A percentile compares a stretch with the other conserved stretches of the same genome.
phyloP scores from a whole-genome alignment of 2,329 filamentous ascomycete genomes.

The Claviceps quebecensis region DNA sequence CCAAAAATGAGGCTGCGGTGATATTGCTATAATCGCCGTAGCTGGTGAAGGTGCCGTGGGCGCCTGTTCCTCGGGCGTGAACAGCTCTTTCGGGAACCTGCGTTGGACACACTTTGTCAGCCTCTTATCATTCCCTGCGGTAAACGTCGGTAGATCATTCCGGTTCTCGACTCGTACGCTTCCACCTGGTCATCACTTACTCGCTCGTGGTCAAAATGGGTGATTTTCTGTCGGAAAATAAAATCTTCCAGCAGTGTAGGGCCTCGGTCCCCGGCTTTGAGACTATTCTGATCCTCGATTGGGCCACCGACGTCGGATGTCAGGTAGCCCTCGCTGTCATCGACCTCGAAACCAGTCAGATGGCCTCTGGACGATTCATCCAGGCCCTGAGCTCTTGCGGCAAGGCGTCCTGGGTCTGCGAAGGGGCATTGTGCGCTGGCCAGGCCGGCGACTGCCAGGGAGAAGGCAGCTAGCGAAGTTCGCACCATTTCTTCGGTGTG shows the following conservation, averaged over 20 bases:
- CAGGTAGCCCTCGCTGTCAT: slow-evolving; percentile 41
- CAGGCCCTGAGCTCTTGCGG: slow-evolving; percentile 12
- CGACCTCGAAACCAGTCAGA: slow-evolving; percentile 25
- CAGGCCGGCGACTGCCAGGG: slow-evolving; percentile 15
- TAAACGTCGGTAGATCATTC: neutral
- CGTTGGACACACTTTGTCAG: neutral
- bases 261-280: slow-evolving; percentile 53
- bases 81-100: slow-evolving; percentile 49
- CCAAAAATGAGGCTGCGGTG: slow-evolving; percentile 52
- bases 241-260: slow-evolving; percentile 59
- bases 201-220: slow-evolving; percentile 56
- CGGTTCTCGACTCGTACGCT: neutral
- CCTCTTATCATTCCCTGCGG: neutral
- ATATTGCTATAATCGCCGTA: slow-evolving; percentile 54
- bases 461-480: slow-evolving; percentile 10
- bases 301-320: slow-evolving; percentile 57
- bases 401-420: slow-evolving; percentile 15
- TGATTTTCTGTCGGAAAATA: slow-evolving; percentile 58
- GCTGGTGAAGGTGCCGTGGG: slow-evolving; percentile 56
- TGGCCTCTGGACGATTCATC: slow-evolving; percentile 16
- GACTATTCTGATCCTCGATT: slow-evolving; percentile 50
- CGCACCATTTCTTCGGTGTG: slow-evolving; percentile 13
- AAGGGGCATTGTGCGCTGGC: slow-evolving; percentile 20
- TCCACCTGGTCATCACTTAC: slow-evolving; percentile 24
- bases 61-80: slow-evolving; percentile 55